A percentile compares a stretch with the other conserved stretches of the same genome.
phyloP scores from a whole-genome alignment of 169 alveolate species.

The Sarcocystis neurona region DNA sequence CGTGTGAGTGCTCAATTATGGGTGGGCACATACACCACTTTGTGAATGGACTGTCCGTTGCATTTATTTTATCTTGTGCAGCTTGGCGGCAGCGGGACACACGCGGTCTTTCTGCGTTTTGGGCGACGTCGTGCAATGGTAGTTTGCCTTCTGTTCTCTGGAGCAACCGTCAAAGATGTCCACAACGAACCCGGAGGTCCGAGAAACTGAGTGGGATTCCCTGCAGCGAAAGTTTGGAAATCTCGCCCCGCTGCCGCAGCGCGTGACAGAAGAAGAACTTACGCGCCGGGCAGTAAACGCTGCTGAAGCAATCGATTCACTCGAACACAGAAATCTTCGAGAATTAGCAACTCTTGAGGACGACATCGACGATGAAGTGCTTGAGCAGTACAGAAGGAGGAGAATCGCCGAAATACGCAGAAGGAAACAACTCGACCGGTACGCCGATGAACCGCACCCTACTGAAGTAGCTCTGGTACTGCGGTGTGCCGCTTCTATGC shows the following conservation, averaged over 20 bases:
- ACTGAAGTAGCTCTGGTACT: too few relatives aligned
- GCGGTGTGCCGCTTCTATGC: too few relatives aligned
- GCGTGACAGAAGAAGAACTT: slow-evolving; percentile 81
- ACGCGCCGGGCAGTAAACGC: slow-evolving; percentile 58
- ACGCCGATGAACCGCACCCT: too few relatives aligned
- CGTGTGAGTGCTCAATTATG: too few relatives aligned
- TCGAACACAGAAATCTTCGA: slow-evolving; percentile 26
- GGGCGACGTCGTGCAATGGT: too few relatives aligned
- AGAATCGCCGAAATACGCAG: slow-evolving; percentile 65
- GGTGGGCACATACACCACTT: too few relatives aligned
- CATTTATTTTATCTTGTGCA: too few relatives aligned
- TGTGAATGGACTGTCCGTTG: too few relatives aligned
- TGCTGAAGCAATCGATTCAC: slow-evolving; percentile 60
- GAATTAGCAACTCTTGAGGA: slow-evolving; percentile 54
- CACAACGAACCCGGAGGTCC: slow-evolving; percentile 85
- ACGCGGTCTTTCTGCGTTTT: too few relatives aligned
- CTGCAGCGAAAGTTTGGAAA: slow-evolving; percentile 87
- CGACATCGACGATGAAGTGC: slow-evolving; percentile 46
- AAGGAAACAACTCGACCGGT: slow-evolving; percentile 58
- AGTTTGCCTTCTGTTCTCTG: too few relatives aligned
- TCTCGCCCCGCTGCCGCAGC: slow-evolving; percentile 78
- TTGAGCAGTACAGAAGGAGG: slow-evolving; percentile 34
- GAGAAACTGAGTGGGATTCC: slow-evolving; percentile 90
- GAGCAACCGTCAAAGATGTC: slow-evolving; percentile 83
- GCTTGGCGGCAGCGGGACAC: too few relatives aligned